Evolutionary conservation across 2,329 filamentous ascomycete genomes (phyloP).

Genomic region (Aspergillus eucalypticola): DNA sequence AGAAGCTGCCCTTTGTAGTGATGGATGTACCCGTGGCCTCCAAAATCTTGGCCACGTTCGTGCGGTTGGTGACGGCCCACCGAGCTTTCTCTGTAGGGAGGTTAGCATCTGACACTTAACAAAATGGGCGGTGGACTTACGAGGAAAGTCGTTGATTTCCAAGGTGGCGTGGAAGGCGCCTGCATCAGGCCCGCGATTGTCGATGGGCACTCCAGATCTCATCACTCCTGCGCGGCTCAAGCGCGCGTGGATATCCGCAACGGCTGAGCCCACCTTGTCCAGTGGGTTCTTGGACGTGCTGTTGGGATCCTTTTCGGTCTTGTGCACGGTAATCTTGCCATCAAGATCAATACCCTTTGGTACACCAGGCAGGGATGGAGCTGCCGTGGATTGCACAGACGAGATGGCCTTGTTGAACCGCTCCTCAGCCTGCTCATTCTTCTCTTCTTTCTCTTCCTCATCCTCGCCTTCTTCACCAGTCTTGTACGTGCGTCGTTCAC

Average conservation of each 20-base stretch:
- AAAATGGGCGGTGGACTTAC: constrained; percentile 37
- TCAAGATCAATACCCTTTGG: constrained; percentile 63
- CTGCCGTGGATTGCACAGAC: constrained; percentile 63
- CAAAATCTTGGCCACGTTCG: constrained; percentile 96
- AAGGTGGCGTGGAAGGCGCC: constrained; percentile 95
- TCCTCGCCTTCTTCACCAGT: constrained; percentile 82
- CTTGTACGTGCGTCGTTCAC: constrained; percentile 86
- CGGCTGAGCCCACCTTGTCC: constrained; percentile 86
- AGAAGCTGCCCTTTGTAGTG: constrained; percentile 94
- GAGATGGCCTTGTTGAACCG: constrained; percentile 62
- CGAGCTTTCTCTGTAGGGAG: constrained; percentile 72
- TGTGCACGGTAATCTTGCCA: constrained; percentile 71
- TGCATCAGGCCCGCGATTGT: constrained; percentile 97
- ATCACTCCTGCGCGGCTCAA: constrained; percentile 87
- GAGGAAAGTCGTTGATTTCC: constrained; percentile 99
- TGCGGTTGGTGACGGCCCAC: constrained; percentile 97
- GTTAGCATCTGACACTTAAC: constrained; percentile 12
- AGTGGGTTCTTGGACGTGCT: constrained; percentile 63
- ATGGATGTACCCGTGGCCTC: constrained; percentile 94
- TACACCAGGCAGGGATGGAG: constrained; percentile 47
- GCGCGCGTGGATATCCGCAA: constrained; percentile 85
- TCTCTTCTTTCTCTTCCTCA: constrained; percentile 66
- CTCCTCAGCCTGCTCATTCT: constrained; percentile 65
- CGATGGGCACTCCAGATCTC: constrained; percentile 88
- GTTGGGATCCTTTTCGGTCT: constrained; percentile 60